phyloP scores from a whole-genome alignment of 1,284 basidiomycete genomes.

The Leccinum pachyderme region DNA sequence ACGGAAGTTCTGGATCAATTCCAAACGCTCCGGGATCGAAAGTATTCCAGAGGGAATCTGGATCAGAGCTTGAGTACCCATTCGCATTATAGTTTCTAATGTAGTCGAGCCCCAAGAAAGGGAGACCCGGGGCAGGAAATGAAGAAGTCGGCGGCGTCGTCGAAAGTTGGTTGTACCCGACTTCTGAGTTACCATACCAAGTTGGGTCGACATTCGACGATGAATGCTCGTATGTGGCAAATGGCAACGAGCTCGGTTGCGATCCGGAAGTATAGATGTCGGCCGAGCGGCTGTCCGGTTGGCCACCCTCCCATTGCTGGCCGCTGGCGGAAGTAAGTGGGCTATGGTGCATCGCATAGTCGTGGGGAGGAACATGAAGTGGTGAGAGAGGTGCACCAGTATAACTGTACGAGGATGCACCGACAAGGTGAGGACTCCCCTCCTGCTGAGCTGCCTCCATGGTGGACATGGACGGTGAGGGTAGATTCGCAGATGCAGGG shows the following conservation, averaged over 20 bases:
- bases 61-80: constrained; percentile 47
- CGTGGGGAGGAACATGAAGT: constrained; percentile 48
- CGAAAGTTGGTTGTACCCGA: constrained; percentile 44
- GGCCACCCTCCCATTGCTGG: constrained; percentile 45
- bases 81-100: constrained; percentile 66
- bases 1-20: constrained; percentile 71
- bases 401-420: constrained; percentile 38
- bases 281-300: constrained; percentile 37
- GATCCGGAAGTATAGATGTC: constrained; percentile 44
- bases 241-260: constrained; percentile 36
- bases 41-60: constrained; percentile 69
- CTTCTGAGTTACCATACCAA: constrained; percentile 45
- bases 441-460: constrained; percentile 41
- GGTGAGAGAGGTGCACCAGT: constrained; percentile 49
- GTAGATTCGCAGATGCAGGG: constrained; percentile 65
- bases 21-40: constrained; percentile 71
- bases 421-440: constrained; percentile 42
- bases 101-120: constrained; percentile 77
- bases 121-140: constrained; percentile 68
- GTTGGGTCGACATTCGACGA: constrained; percentile 46
- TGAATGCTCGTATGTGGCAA: constrained; percentile 40
- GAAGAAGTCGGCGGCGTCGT: constrained; percentile 56
- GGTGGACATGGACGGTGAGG: constrained; percentile 60
- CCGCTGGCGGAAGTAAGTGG: constrained; percentile 37
- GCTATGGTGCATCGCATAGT: constrained; percentile 50